phyloP scores from a whole-genome alignment of 352 stramenopile species.

The Phytophthora kernoviae region DNA sequence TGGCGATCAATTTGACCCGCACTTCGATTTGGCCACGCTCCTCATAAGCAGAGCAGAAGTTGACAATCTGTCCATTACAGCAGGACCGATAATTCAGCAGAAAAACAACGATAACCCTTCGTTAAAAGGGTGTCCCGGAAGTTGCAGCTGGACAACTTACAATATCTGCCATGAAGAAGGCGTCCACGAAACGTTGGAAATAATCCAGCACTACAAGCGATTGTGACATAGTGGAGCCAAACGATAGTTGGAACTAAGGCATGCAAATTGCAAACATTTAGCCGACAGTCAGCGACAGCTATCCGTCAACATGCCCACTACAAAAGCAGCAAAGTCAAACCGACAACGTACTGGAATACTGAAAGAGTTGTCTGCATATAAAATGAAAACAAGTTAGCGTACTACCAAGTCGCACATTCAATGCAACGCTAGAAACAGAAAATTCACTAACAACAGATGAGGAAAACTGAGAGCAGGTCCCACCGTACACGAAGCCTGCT shows the following conservation, averaged over 20 bases:
- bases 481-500: conserved; percentile 78
- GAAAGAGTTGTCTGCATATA: conserved; percentile 63
- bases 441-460: conserved; percentile 67
- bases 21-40: conserved; percentile 62
- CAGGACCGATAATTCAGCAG: no score
- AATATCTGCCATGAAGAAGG: conserved; percentile 79
- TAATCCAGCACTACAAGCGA: conserved; percentile 42
- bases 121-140: neutral
- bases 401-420: no score
- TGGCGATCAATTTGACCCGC: conserved; percentile 45
- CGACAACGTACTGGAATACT: conserved; percentile 66
- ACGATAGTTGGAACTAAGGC: conserved; percentile 73
- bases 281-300: neutral
- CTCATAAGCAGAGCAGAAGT: conserved; percentile 77
- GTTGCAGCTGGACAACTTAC: conserved; percentile 30
- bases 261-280: neutral
- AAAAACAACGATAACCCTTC: no score
- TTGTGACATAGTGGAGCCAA: conserved; percentile 30
- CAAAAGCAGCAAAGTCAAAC: no score
- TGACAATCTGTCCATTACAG: conserved; percentile 44
- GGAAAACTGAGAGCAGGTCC: conserved; percentile 68
- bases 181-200: conserved; percentile 62
- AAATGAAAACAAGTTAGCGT: neutral
- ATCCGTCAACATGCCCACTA: neutral
- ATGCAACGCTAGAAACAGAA: neutral